phyloP scores from a whole-genome alignment of 495 filamentous ascomycete species.

The Daldinia decipiens region DNA sequence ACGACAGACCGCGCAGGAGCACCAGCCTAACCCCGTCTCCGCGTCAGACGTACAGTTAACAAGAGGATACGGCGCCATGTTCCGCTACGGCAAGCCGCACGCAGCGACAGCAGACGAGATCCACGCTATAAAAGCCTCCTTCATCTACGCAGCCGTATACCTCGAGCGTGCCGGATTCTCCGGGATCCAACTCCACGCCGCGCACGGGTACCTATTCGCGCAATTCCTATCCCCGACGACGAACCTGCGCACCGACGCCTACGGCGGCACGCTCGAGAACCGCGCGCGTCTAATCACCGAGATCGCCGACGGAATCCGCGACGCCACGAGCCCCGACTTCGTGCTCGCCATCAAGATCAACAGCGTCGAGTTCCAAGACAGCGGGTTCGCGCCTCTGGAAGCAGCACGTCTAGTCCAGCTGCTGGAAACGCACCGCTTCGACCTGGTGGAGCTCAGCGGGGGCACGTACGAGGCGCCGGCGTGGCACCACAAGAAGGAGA shows the following conservation, averaged over 20 bases:
- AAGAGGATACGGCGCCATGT: conserved; percentile 44
- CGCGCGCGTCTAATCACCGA: conserved; percentile 66
- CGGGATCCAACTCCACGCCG: conserved; percentile 66
- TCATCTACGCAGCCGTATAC: conserved; percentile 59
- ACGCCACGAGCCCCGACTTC: conserved; percentile 59
- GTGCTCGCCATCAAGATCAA: conserved; percentile 75
- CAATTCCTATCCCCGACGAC: conserved; percentile 58
- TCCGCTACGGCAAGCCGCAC: conserved; percentile 47
- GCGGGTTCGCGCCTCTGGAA: conserved; percentile 66
- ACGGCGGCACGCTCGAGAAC: conserved; percentile 74
- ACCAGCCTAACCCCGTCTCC: conserved; percentile 67
- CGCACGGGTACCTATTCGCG: conserved; percentile 69
- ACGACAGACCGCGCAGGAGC: conserved; percentile 60
- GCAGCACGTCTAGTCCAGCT: conserved; percentile 62
- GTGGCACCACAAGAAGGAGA: conserved; percentile 64
- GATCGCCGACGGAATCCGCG: conserved; percentile 62
- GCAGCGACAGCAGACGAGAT: conserved; percentile 63
- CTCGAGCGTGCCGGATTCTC: conserved; percentile 64
- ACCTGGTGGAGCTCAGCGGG: conserved; percentile 72
- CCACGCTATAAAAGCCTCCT: conserved; percentile 54
- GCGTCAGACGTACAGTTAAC: conserved; percentile 68
- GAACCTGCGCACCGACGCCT: conserved; percentile 71
- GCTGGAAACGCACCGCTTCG: conserved; percentile 66
- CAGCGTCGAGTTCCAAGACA: conserved; percentile 71
- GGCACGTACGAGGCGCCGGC: conserved; percentile 69